Evolutionary conservation across 352 stramenopile genomes (phyloP), one percentile per base, ranked within the genome.

Genomic region (Thalassiosira gravida): DNA sequence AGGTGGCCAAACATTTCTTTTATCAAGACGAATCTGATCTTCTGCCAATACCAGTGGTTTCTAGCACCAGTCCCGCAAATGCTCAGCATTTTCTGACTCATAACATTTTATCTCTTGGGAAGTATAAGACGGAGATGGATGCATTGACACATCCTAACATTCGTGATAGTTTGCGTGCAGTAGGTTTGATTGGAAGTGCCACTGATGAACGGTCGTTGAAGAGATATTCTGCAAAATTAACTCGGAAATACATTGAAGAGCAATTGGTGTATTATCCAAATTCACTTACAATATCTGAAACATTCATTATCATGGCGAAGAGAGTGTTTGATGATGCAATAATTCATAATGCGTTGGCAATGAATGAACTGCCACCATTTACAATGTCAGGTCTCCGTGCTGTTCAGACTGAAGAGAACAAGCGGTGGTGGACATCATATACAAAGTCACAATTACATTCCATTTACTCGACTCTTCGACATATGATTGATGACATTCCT

Each of bases 71-170:
- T 14, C 69, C 69, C n/a, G 2, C 22, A 3, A 53, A 78, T 35
- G 14, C 49, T 59, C 46, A 72, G n/a, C 59, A 56, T 30, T 78
- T 69, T 47, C 24, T 78, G 16, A 37, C 57, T 18, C 69, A 78
- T 67, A 14, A 72, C 14, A 52, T 78, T 1, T 25, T 78, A 9
- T 66, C 69, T 29, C n/a, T 71, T 0, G 69, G 69, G 9, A 71
- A 50, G 18, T 78, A 78, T 56, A 25, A 37, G 13, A 78, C 58
- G 16, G 69, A 78, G 39, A 58, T 52, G 29, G 69, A 78, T 61
- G 49, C 39, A 42, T 44, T 78, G 20, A 27, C 1, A 13, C 25
- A 56, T 46, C 0, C 52, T n/a, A 59, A n/a, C 14, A 6, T 46
- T 18, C 7, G 18, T 46, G 29, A 59, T 8, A 65, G 63, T 25